Evolutionary conservation across 1,139 yeast genomes (phyloP).

Genomic region (Pichia sp.): DNA sequence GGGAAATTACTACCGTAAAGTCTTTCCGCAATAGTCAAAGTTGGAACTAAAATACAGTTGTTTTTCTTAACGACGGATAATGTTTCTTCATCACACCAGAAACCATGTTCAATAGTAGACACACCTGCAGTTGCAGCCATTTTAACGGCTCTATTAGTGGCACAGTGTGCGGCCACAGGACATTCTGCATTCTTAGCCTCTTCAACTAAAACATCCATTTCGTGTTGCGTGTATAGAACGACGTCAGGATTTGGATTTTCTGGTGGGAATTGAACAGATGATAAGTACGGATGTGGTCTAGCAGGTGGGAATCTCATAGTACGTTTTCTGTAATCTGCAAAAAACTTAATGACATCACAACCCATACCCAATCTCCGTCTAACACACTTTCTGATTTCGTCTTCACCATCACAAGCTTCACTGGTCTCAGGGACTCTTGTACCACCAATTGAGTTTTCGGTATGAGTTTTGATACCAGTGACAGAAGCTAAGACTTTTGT

Average conservation of each 20-base stretch:
- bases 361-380: constrained; percentile 28
- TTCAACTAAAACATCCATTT: constrained; percentile 28
- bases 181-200: constrained; percentile 28
- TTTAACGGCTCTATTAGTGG: constrained; percentile 24
- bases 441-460: constrained; percentile 28
- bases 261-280: constrained; percentile 29
- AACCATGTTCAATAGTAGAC: constrained; percentile 27
- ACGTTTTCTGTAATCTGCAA: constrained; percentile 28
- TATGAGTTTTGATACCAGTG: constrained; percentile 24
- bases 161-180: constrained; percentile 31
- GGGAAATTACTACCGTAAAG: constrained; percentile 22
- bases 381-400: constrained; percentile 27
- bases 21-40: constrained; percentile 25
- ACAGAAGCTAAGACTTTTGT: constrained; percentile 27
- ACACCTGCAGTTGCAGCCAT: constrained; percentile 31
- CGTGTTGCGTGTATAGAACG: constrained; percentile 27
- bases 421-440: constrained; percentile 23
- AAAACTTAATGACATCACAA: constrained; percentile 29
- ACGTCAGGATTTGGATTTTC: constrained; percentile 29
- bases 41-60: constrained; percentile 26
- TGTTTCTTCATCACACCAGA: constrained; percentile 26
- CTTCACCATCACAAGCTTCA: constrained; percentile 30
- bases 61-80: constrained; percentile 20
- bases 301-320: constrained; percentile 30
- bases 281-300: constrained; percentile 27